Percentiles rank a stretch among this genome's conserved stretches.
Evolutionary conservation across 257 asterid genomes (phyloP).

Genomic region (Solanum okadae): DNA sequence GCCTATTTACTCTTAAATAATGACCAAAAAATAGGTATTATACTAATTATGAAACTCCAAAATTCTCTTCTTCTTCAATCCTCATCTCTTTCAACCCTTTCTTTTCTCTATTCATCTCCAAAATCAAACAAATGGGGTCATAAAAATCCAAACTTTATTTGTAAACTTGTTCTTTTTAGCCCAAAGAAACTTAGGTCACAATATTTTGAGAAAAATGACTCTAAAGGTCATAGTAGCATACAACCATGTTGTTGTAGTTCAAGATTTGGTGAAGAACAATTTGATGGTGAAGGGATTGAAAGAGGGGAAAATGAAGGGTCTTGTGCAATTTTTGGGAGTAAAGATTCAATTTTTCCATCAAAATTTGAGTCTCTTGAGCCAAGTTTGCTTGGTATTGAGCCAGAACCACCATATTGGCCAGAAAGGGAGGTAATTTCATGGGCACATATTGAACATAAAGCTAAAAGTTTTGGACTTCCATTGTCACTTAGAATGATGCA

Average conservation of each 20-base stretch:
- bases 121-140: conserved; percentile 3
- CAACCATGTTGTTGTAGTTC: conserved; percentile 18
- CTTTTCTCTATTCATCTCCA: background rate
- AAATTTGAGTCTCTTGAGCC: conserved; percentile 70
- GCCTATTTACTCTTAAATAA: background rate
- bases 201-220: conserved; percentile 7
- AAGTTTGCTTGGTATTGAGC: conserved; percentile 58
- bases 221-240: background rate
- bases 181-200: conserved; percentile 24
- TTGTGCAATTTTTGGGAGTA: conserved; percentile 18
- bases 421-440: conserved; percentile 42
- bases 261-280: conserved; percentile 7
- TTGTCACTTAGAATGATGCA: conserved; percentile 70
- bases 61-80: conserved; percentile 17
- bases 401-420: conserved; percentile 71
- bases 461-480: conserved; percentile 67
- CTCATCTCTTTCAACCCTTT: conserved; percentile 3
- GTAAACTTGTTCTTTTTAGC: conserved; percentile 9
- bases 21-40: conserved; percentile 2
- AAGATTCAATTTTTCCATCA: conserved; percentile 29
- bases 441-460: conserved; percentile 55
- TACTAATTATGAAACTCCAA: conserved; percentile 32
- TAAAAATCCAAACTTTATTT: background rate
- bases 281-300: conserved; percentile 10
- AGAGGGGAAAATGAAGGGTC: conserved; percentile 8